Percentiles rank a stretch among this genome's conserved stretches.
Conservation (phyloP, 495 filamentous ascomycete species). For the Jackrogersella minutella region DNA sequence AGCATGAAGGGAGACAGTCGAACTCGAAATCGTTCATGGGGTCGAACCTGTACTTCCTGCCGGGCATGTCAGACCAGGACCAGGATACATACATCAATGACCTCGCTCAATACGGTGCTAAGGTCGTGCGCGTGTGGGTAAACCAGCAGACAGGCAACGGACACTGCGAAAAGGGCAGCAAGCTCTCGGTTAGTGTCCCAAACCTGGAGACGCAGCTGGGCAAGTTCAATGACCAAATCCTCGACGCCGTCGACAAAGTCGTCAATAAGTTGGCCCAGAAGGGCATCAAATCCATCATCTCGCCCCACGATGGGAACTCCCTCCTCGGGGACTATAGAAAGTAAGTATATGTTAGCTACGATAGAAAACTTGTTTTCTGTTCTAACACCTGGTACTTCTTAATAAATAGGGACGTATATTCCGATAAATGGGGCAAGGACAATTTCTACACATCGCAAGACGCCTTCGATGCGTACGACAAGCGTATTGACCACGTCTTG, state of each 20-base stretch:
- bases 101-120: constrained; percentile 43
- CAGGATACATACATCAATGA: constrained; percentile 48
- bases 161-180: constrained; percentile 42
- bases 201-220: constrained; percentile 45
- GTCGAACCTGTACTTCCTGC: constrained; percentile 49
- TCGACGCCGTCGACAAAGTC: constrained; percentile 48
- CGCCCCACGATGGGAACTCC: constrained; percentile 52
- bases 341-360: too few relatives aligned
- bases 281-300: constrained; percentile 53
- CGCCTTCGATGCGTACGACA: constrained; percentile 45
- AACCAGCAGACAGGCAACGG: constrained; percentile 22
- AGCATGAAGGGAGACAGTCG: constrained; percentile 11
- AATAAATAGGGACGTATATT: constrained; percentile 42
- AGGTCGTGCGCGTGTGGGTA: constrained; percentile 51
- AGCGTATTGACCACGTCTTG: constrained; percentile 44
- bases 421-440: constrained; percentile 34
- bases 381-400: too few relatives aligned
- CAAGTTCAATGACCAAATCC: constrained; percentile 41
- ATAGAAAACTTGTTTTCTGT: too few relatives aligned
- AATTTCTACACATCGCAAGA: constrained; percentile 45
- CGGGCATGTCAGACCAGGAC: constrained; percentile 43
- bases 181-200: constrained; percentile 29
- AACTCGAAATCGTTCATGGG: constrained; percentile 30
- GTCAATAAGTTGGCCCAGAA: constrained; percentile 41
- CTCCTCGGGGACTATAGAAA: constrained; percentile 36